phyloP scores from a whole-genome alignment of 2,329 filamentous ascomycete genomes.

The Penicillium sp. region DNA sequence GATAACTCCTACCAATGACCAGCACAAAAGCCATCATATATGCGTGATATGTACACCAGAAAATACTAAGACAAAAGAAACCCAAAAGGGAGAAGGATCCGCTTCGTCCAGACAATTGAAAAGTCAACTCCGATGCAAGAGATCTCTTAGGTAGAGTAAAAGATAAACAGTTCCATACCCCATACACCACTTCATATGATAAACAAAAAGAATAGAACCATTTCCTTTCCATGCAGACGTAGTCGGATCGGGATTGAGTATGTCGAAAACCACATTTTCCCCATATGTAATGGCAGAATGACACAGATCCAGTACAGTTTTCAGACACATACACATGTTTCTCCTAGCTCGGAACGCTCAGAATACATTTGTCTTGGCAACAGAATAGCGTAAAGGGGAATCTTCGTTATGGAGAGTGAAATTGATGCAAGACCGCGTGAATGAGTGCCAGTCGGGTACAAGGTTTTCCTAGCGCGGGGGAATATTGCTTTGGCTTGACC shows the following conservation, averaged over 20 bases:
- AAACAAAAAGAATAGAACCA: constrained; percentile 3
- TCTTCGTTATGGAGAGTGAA: constrained; percentile 17
- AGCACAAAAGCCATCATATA: neutral
- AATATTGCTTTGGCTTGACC: constrained; percentile 31
- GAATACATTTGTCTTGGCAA: constrained; percentile 17
- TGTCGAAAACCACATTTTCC: constrained; percentile 6
- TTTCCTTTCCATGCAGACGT: constrained; percentile 13
- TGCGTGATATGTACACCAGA: constrained; percentile 3
- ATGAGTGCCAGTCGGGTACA: neutral
- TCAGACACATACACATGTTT: neutral
- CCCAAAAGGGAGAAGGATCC: neutral
- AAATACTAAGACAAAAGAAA: neutral
- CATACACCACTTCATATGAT: constrained; percentile 10
- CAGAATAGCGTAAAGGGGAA: constrained; percentile 10
- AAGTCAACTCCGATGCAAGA: neutral
- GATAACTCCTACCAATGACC: neutral
- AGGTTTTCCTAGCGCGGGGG: constrained; percentile 26
- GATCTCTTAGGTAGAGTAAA: neutral
- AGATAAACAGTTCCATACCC: constrained; percentile 5
- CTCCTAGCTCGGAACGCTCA: constrained; percentile 13
- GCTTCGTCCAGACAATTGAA: neutral
- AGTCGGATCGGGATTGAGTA: constrained; percentile 4
- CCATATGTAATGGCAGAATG: constrained; percentile 14
- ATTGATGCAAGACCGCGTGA: constrained; percentile 4
- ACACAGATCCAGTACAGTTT: neutral